Conservation (phyloP, 2,329 filamentous ascomycete genomes). For the Sarocladium oryzae region DNA sequence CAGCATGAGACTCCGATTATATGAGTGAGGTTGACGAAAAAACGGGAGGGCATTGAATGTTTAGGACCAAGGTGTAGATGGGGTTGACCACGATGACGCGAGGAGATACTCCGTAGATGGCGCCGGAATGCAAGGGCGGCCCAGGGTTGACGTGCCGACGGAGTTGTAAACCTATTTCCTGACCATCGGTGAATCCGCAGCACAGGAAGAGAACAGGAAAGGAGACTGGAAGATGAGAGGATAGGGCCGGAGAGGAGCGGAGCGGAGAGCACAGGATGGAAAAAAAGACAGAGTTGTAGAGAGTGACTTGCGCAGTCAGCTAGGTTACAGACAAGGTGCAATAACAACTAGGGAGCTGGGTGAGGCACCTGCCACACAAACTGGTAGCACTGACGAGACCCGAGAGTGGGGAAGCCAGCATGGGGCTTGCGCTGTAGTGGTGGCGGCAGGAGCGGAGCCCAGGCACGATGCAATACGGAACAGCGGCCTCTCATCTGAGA, state of each 20-base stretch:
- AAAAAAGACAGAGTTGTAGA: background rate
- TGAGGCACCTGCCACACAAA: too few species aligned
- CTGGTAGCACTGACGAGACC: background rate
- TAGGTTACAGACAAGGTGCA: conserved; percentile 4
- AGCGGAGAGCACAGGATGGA: too few species aligned
- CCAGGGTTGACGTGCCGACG: background rate
- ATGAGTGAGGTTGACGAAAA: background rate
- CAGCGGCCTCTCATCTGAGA: background rate
- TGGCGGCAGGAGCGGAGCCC: background rate
- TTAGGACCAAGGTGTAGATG: background rate
- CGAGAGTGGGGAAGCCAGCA: conserved; percentile 2
- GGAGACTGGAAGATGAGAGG: background rate
- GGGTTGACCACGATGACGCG: conserved; percentile 1
- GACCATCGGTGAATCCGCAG: background rate
- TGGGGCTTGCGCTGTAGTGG: background rate
- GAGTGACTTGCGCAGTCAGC: background rate
- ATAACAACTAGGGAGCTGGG: background rate
- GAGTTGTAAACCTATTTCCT: background rate
- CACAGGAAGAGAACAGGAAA: too few species aligned
- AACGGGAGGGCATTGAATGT: background rate
- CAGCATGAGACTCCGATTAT: conserved; percentile 8
- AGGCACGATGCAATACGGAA: background rate
- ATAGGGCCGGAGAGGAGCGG: background rate
- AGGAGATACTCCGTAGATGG: background rate
- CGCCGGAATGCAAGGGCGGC: conserved; percentile 5